A percentile compares a stretch with the other conserved stretches of the same genome.
phyloP scores from a whole-genome alignment of 148 eudicot genomes.

The Hydrangea macrophylla region DNA sequence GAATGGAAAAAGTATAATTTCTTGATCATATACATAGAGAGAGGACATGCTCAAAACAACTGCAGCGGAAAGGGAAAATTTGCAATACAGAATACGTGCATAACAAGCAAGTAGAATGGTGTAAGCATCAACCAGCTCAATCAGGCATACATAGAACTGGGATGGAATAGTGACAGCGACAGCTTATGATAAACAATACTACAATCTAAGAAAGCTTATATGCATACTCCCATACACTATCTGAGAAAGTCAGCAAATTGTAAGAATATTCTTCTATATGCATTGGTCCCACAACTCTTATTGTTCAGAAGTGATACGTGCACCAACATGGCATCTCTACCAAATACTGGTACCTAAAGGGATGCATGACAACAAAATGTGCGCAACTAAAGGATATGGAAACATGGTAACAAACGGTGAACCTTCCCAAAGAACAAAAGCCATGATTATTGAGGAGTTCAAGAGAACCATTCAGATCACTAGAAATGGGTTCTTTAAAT shows the following conservation, averaged over 20 bases:
- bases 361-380: too few relatives aligned
- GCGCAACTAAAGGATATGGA: too few relatives aligned
- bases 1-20: conserved; percentile 15
- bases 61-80: neutral
- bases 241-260: neutral
- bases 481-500: neutral
- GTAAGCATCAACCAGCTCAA: conserved; percentile 4
- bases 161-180: conserved; percentile 4
- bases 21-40: neutral
- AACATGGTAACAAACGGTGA: too few relatives aligned
- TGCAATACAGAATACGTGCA: neutral
- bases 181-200: neutral
- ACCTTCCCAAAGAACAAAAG: too few relatives aligned
- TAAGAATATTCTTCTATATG: neutral
- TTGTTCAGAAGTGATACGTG: neutral
- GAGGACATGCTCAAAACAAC: neutral
- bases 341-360: too few relatives aligned
- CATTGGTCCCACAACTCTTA: conserved; percentile 1
- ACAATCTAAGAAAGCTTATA: neutral
- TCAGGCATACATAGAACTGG: neutral
- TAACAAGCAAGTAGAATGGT: neutral
- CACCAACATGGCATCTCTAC: too few relatives aligned
- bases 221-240: neutral
- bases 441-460: neutral
- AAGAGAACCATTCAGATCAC: neutral